Conservation (phyloP, 2,329 filamentous ascomycete genomes). For the Monosporascus cannonballus region DNA sequence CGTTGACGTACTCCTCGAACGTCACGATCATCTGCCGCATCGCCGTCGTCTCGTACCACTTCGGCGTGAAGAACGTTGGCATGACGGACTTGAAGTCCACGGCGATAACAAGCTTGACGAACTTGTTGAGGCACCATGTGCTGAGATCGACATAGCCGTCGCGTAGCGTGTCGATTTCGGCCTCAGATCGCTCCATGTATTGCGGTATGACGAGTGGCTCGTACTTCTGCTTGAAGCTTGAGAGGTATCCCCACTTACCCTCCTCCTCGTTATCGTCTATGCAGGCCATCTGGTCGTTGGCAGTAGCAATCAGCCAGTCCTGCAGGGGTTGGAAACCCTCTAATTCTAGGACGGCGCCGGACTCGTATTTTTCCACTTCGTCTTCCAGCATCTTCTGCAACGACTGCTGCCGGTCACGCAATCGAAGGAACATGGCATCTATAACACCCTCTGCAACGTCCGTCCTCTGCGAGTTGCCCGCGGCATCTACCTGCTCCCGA, state of each 20-base stretch:
- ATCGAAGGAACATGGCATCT: slow-evolving; percentile 87
- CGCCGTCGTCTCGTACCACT: slow-evolving; percentile 80
- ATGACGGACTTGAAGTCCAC: slow-evolving; percentile 84
- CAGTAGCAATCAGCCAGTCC: slow-evolving; percentile 94
- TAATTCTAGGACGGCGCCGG: slow-evolving; percentile 44
- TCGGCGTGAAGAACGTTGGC: slow-evolving; percentile 81
- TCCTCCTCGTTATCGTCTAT: slow-evolving; percentile 87
- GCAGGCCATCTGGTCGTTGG: slow-evolving; percentile 97
- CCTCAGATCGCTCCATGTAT: slow-evolving; percentile 69
- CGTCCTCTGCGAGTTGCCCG: slow-evolving; percentile 74
- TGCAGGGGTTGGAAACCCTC: slow-evolving; percentile 74
- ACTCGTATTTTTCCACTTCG: slow-evolving; percentile 70
- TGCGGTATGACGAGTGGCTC: slow-evolving; percentile 72
- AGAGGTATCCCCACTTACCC: slow-evolving; percentile 72
- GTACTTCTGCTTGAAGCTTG: slow-evolving; percentile 78
- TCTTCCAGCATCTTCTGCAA: slow-evolving; percentile 88
- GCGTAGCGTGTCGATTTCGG: slow-evolving; percentile 68
- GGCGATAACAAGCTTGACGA: slow-evolving; percentile 79
- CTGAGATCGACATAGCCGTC: slow-evolving; percentile 94
- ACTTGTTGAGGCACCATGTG: slow-evolving; percentile 85
- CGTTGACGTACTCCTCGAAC: slow-evolving; percentile 87
- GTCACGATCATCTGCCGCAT: slow-evolving; percentile 94
- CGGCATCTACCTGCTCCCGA: slow-evolving; percentile 82
- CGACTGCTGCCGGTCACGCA: slow-evolving; percentile 74
- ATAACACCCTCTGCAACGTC: slow-evolving; percentile 94